Evolutionary conservation across 176 grass and related monocot genomes (phyloP).

Genomic region (Thalia dealbata): DNA sequence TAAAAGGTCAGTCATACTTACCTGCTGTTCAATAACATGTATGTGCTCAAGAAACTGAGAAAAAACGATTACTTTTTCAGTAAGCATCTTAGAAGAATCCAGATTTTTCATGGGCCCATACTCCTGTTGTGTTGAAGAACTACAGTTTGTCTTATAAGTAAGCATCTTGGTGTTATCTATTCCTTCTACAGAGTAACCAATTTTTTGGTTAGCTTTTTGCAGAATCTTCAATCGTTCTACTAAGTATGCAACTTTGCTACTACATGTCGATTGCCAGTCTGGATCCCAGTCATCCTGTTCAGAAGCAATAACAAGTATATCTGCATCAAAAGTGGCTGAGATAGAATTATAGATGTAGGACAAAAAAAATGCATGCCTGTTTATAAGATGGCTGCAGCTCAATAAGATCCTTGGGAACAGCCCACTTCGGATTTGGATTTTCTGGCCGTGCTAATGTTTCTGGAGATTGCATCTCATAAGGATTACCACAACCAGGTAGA

Average conservation of each 20-base stretch:
- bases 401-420: constrained; percentile 97
- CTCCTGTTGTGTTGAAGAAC: constrained; percentile 12
- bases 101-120: constrained; percentile 16
- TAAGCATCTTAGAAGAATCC: constrained; percentile 20
- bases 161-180: constrained; percentile 21
- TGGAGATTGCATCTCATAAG: constrained; percentile 93
- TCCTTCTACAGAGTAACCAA: constrained; percentile 27
- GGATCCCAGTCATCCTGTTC: constrained; percentile 83
- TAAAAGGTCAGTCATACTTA: constrained; percentile 22
- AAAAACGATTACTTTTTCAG: constrained; percentile 93
- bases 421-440: constrained; percentile 99
- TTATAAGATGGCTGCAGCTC: constrained; percentile 97
- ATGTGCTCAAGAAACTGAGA: constrained; percentile 99
- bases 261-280: constrained; percentile 91
- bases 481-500: constrained; percentile 54
- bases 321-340: neutral
- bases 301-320: neutral
- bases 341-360: constrained; percentile 5
- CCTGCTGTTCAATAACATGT: constrained; percentile 89
- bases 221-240: constrained; percentile 60
- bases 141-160: constrained; percentile 14
- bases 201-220: constrained; percentile 36
- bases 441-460: constrained; percentile 62
- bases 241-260: constrained; percentile 94
- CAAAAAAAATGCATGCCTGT: constrained; percentile 35